Conservation (phyloP, 805 yeast species). For the Candida montana region DNA sequence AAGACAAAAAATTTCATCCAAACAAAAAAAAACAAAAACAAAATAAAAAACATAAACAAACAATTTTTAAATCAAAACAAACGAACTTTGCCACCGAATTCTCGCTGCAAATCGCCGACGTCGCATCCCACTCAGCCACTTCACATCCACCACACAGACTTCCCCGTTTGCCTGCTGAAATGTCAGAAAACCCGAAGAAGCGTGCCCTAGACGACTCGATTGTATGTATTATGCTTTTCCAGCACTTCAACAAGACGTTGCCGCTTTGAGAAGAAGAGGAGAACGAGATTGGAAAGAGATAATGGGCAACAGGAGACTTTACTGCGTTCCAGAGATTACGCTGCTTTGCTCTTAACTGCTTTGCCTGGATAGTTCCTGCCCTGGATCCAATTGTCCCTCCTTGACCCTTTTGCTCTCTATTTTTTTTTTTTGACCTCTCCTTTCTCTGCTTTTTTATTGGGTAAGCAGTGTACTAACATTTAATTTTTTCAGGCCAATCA, state of each 20-base stretch:
- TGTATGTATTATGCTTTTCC: slow-evolving; percentile 1
- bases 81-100: background rate
- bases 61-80: slow-evolving; percentile 8
- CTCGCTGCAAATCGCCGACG: background rate
- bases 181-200: slow-evolving; percentile 9
- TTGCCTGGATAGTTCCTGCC: too few relatives aligned
- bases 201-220: slow-evolving; percentile 9
- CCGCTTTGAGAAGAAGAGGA: too few relatives aligned
- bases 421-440: too few relatives aligned
- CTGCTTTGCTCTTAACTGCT: too few relatives aligned
- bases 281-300: too few relatives aligned
- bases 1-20: slow-evolving; percentile 2
- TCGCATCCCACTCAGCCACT: background rate
- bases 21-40: slow-evolving; percentile 5
- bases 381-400: too few relatives aligned
- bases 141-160: background rate
- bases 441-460: background rate
- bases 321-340: too few relatives aligned
- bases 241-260: too few relatives aligned
- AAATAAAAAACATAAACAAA: slow-evolving; percentile 11
- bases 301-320: too few relatives aligned
- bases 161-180: slow-evolving; percentile 1
- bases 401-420: too few relatives aligned
- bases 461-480: background rate
- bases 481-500: slow-evolving; percentile 10